These are phyloP conservation scores for Colletotrichum zoysiae DNA, from an alignment of 2,329 filamentous ascomycete species.

Conservation along the genomic window DNA sequence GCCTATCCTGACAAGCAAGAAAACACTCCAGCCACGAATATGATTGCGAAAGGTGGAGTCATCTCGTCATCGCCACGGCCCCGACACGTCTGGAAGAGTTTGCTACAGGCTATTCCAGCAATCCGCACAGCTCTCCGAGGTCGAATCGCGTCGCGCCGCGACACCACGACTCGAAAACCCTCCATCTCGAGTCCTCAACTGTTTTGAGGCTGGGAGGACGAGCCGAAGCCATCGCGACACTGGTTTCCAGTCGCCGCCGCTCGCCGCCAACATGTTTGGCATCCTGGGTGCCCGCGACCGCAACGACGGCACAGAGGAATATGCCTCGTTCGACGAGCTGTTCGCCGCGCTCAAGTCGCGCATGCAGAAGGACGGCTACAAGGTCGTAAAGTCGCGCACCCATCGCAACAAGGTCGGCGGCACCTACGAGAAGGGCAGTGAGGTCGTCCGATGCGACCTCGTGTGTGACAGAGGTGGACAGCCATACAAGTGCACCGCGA, in stretches of 20 bases:
- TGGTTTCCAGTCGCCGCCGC: constrained; percentile 12
- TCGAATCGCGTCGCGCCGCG: constrained; percentile 43
- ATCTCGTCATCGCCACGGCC: constrained; percentile 25
- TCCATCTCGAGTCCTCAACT: constrained; percentile 34
- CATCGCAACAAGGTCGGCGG: constrained; percentile 57
- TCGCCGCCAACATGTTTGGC: constrained; percentile 55
- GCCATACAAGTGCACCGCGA: constrained; percentile 59
- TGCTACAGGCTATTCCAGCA: constrained; percentile 42
- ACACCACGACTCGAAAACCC: constrained; percentile 39
- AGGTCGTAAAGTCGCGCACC: constrained; percentile 59
- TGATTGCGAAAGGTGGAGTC: constrained; percentile 32
- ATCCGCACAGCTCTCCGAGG: constrained; percentile 43
- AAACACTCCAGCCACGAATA: constrained; percentile 29
- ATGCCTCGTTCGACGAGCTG: constrained; percentile 56
- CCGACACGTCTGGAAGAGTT: constrained; percentile 38
- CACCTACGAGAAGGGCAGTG: constrained; percentile 56
- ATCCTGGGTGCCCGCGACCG: constrained; percentile 56
- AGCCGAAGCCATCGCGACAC: constrained; percentile 32
- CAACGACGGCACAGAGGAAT: constrained; percentile 49
- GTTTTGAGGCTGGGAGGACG: constrained; percentile 13
- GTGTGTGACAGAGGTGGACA: constrained; percentile 60
- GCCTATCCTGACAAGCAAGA: background rate
- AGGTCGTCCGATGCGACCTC: constrained; percentile 59
- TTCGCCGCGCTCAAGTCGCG: constrained; percentile 56
- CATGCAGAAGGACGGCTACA: constrained; percentile 60